These are phyloP conservation scores for Blastomyces silverae DNA, from an alignment of 2,329 filamentous ascomycete species.

Conservation along the genomic window DNA sequence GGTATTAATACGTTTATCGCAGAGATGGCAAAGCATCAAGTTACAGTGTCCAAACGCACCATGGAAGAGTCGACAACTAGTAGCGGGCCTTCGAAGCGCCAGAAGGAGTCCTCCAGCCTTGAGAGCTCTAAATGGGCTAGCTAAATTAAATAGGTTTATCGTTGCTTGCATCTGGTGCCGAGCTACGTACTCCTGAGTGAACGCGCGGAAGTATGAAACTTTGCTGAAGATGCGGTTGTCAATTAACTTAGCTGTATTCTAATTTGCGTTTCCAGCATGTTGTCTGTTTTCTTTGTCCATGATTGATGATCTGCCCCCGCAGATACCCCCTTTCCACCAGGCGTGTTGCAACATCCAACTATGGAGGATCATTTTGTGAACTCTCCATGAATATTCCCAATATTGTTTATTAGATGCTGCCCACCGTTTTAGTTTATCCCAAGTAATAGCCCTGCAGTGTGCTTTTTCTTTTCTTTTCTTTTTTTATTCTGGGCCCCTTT, in stretches of 20 bases:
- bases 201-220: not conserved
- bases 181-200: not conserved
- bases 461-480: not conserved
- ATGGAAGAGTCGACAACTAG: not conserved
- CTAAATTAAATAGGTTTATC: not conserved
- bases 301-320: not conserved
- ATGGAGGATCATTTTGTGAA: not conserved
- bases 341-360: not conserved
- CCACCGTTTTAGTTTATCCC: not conserved
- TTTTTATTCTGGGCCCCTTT: not conserved
- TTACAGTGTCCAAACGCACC: constrained; percentile 9
- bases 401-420: not conserved
- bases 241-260: not conserved
- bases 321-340: not conserved
- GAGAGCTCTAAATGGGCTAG: constrained; percentile 20
- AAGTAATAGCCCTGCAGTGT: not conserved
- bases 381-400: not conserved
- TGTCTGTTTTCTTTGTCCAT: not conserved
- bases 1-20: constrained; percentile 9
- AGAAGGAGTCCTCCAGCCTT: constrained; percentile 4
- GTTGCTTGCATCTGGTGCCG: not conserved
- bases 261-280: not conserved
- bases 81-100: not conserved
- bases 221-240: not conserved
- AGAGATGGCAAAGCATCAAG: constrained; percentile 16